Base-by-base conservation (phyloP, 179 eudicot species). In the Heliamphora pulchella region DNA sequence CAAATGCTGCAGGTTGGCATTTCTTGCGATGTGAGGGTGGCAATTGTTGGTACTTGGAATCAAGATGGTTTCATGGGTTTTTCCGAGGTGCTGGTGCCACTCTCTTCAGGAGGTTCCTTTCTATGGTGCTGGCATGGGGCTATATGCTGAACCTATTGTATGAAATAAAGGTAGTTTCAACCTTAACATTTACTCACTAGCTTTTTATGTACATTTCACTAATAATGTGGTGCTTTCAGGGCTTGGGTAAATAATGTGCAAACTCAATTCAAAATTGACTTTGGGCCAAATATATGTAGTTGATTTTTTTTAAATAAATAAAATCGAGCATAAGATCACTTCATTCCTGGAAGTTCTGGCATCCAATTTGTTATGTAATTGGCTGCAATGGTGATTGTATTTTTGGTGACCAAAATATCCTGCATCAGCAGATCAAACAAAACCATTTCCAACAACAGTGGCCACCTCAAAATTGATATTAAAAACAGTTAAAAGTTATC, bases 51-150 rank as follows among this genome's bases (percentile, higher is more conserved):
- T 44, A 93, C 94, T 70, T 95, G 97, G 98, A 89, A 81, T 65
- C 98, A 95, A 87, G 98, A 93, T 82, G 97, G 98, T 75, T 86
- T 89, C 22, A 88, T 81, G 82, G 98, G 98, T 95, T 95, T 81
- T 95, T 95, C 81, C 92, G 98, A 41, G 98, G 98, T 77, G 93
- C 98, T 11, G 97, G 97, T 78, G 95, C 89, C 22, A 95, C 97
- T 80, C 95, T 95, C 70, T 93, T 93, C 93, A 98, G 43, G 98
- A 95, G 88, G 90, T 95, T 83, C 98, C 98, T 13, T 85, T 95
- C 74, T 95, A 95, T 86, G 98, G 93, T 53, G 95, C 93, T 54
- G 98, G 98, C 78, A 91, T 86, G 93, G 97, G 97, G 80, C 90
- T 95, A n/a, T 95, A 93, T 86, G 95, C 94, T 1, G 98, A 95